Conservation (phyloP, 768 basidiomycete genomes). For the Podaxis sp. region DNA sequence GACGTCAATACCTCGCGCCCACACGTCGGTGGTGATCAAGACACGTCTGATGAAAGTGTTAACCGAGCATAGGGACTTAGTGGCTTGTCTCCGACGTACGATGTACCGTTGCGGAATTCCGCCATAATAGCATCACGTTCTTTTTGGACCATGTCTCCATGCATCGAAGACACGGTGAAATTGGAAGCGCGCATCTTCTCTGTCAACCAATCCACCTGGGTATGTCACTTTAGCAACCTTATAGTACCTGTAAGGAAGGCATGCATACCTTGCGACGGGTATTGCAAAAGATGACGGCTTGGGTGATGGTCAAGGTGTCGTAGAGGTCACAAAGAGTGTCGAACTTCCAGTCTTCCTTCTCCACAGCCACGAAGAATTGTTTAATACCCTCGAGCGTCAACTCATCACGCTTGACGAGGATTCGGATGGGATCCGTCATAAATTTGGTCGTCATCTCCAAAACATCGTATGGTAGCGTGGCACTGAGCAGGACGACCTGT, state of each 20-base stretch:
- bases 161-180: constrained; percentile 96
- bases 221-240: constrained; percentile 12
- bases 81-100: constrained; percentile 47
- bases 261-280: constrained; percentile 84
- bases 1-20: constrained; percentile 98
- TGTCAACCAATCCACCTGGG: constrained; percentile 93
- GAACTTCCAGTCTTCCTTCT: constrained; percentile 99
- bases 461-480: constrained; percentile 95
- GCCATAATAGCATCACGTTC: constrained; percentile 97
- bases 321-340: constrained; percentile 97
- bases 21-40: constrained; percentile 93
- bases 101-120: constrained; percentile 91
- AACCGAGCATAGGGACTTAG: constrained; percentile 15
- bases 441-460: constrained; percentile 99
- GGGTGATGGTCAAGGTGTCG: constrained; percentile 97
- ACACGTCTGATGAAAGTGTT: constrained; percentile 63
- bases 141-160: constrained; percentile 95
- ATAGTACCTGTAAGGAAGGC: not conserved
- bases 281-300: constrained; percentile 99
- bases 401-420: constrained; percentile 99
- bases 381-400: constrained; percentile 96
- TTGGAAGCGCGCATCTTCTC: constrained; percentile 99
- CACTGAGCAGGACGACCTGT: constrained; percentile 94
- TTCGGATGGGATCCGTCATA: constrained; percentile 98
- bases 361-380: constrained; percentile 97